A percentile compares a stretch with the other conserved stretches of the same genome.
These are phyloP conservation scores for Hemerocallis citrina DNA, from an alignment of 106 monocot species.

Conservation along the genomic window DNA sequence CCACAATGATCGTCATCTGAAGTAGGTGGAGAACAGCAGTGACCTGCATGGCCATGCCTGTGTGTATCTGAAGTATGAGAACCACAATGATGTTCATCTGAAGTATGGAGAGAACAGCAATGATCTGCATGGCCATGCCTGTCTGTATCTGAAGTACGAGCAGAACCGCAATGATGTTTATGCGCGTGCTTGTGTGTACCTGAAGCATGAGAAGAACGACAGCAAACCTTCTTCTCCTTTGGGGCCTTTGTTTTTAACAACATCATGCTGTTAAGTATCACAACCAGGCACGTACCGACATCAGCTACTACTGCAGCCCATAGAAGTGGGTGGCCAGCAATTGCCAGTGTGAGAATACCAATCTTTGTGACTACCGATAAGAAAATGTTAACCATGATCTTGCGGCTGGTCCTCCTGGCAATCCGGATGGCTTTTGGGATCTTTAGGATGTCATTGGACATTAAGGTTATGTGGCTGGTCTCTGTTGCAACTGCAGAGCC, in stretches of 20 bases:
- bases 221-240: slow-evolving; percentile 34
- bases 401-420: slow-evolving; percentile 46
- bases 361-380: slow-evolving; percentile 50
- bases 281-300: slow-evolving; percentile 83
- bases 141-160: background rate
- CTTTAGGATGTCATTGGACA: slow-evolving; percentile 86
- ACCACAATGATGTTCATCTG: background rate
- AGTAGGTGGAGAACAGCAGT: too few species aligned
- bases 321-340: slow-evolving; percentile 69
- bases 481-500: slow-evolving; percentile 92
- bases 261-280: slow-evolving; percentile 79
- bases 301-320: slow-evolving; percentile 97
- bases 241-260: slow-evolving; percentile 17
- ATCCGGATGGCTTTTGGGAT: slow-evolving; percentile 64
- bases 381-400: slow-evolving; percentile 65
- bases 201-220: slow-evolving; percentile 11
- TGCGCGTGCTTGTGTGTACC: background rate
- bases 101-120: slow-evolving; percentile 10
- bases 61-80: too few species aligned
- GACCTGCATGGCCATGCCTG: too few species aligned
- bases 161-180: background rate
- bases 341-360: slow-evolving; percentile 59
- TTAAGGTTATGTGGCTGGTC: slow-evolving; percentile 84
- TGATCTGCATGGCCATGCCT: too few species aligned
- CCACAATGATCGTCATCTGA: background rate